Percentiles rank a stretch among this genome's conserved stretches.
Conservation (phyloP, 192 early-diverging fungal genomes). For the Cladochytrium replicatum region DNA sequence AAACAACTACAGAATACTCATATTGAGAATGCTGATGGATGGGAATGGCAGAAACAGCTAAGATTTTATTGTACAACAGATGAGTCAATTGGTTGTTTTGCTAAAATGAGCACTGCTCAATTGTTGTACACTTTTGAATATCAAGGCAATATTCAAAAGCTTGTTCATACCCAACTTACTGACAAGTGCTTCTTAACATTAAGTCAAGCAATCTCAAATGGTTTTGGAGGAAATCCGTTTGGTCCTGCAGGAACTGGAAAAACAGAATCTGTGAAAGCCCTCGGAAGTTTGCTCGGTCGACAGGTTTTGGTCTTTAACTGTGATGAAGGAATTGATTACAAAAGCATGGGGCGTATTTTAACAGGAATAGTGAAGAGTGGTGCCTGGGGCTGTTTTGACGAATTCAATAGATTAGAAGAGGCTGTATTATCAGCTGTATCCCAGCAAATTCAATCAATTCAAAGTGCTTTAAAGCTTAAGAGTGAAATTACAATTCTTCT, state of each 20-base stretch:
- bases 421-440: constrained; percentile 51
- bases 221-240: constrained; percentile 55
- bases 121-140: constrained; percentile 53
- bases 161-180: constrained; percentile 48
- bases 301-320: constrained; percentile 56
- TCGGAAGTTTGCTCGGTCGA: constrained; percentile 45
- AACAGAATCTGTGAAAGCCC: constrained; percentile 50
- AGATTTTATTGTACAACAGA: constrained; percentile 37
- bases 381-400: constrained; percentile 57
- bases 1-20: constrained; percentile 30
- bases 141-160: constrained; percentile 47
- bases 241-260: constrained; percentile 53
- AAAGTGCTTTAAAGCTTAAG: constrained; percentile 38
- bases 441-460: constrained; percentile 54
- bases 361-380: constrained; percentile 52
- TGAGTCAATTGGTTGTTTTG: constrained; percentile 20
- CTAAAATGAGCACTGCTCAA: constrained; percentile 40
- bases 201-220: constrained; percentile 50
- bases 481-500: constrained; percentile 27
- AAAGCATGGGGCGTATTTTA: constrained; percentile 55
- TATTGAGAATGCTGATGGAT: constrained; percentile 22
- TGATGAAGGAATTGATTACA: constrained; percentile 56
- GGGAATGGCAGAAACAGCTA: constrained; percentile 45
- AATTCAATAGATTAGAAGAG: constrained; percentile 52
- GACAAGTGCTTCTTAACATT: constrained; percentile 54